These are phyloP conservation scores for Colletotrichum lini DNA, from an alignment of 2,329 filamentous ascomycete genomes.

Conservation along the genomic window DNA sequence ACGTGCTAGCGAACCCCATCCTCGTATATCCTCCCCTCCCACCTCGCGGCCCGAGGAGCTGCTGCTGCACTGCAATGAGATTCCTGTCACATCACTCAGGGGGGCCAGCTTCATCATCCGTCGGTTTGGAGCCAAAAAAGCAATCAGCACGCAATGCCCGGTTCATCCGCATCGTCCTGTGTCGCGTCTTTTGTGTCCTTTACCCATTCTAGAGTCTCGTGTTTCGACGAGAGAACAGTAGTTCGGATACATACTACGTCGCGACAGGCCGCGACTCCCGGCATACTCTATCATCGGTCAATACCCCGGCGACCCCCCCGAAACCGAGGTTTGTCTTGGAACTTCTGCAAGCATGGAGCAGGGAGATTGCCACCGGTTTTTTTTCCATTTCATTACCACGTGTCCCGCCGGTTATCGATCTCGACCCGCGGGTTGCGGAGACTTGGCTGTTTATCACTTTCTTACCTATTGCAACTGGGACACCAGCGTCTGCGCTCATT, in stretches of 20 bases:
- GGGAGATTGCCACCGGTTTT: slow-evolving; percentile 10
- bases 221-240: neutral
- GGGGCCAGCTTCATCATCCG: slow-evolving; percentile 10
- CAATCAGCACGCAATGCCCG: slow-evolving; percentile 4
- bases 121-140: slow-evolving; percentile 9
- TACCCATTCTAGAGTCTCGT: neutral
- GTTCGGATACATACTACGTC: neutral
- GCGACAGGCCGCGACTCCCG: too few species aligned
- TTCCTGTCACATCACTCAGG: neutral
- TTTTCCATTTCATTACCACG: slow-evolving; percentile 17
- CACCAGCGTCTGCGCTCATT: slow-evolving; percentile 2
- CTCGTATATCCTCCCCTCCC: slow-evolving; percentile 33
- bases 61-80: too few species aligned
- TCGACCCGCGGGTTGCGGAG: slow-evolving; percentile 22
- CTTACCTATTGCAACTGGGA: neutral
- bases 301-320: too few species aligned
- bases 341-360: slow-evolving; percentile 8
- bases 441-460: slow-evolving; percentile 10
- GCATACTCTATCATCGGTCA: neutral
- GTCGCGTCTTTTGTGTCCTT: neutral
- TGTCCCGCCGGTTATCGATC: slow-evolving; percentile 33
- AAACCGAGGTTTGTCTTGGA: neutral
- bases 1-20: slow-evolving; percentile 32
- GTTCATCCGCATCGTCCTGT: neutral
- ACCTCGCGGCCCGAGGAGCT: neutral